Conservation (phyloP, 83 land plant genomes). For the Picea abies region DNA sequence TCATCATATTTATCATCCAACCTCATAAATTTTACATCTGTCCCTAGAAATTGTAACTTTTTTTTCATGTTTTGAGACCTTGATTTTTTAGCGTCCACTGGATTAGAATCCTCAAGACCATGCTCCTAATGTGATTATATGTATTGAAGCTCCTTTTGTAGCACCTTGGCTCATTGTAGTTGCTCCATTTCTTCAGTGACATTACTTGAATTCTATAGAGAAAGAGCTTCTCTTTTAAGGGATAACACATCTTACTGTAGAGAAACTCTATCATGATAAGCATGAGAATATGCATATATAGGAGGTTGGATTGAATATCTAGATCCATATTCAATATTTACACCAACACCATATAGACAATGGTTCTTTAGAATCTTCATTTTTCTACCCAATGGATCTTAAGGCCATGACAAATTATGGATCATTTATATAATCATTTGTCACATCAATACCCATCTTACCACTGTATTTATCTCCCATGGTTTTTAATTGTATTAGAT, state of each 20-base stretch:
- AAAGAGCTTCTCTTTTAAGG: conserved; percentile 61
- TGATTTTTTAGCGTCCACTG: not conserved
- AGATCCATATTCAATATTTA: conserved; percentile 11
- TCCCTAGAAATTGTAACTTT: not conserved
- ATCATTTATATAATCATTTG: conserved; percentile 82
- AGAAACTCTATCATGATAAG: conserved; percentile 43
- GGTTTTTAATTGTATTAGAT: conserved; percentile 27
- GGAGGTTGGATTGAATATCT: conserved; percentile 13
- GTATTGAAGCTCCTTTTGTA: conserved; percentile 67
- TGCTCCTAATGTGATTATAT: conserved; percentile 21
- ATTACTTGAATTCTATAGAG: conserved; percentile 74
- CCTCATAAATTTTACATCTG: not conserved
- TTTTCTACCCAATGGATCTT: conserved; percentile 68
- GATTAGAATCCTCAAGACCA: conserved; percentile 3
- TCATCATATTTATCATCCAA: conserved; percentile 6
- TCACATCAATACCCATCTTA: conserved; percentile 65
- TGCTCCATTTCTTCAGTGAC: conserved; percentile 64
- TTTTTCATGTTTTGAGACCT: not conserved
- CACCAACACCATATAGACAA: not conserved
- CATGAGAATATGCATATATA: conserved; percentile 18
- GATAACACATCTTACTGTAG: conserved; percentile 44
- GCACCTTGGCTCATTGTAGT: conserved; percentile 76
- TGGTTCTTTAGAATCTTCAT: conserved; percentile 36
- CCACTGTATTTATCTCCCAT: conserved; percentile 39
- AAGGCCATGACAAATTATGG: conserved; percentile 74